phyloP scores from a whole-genome alignment of 2,329 filamentous ascomycete genomes.

The Hypoxylon sp. region DNA sequence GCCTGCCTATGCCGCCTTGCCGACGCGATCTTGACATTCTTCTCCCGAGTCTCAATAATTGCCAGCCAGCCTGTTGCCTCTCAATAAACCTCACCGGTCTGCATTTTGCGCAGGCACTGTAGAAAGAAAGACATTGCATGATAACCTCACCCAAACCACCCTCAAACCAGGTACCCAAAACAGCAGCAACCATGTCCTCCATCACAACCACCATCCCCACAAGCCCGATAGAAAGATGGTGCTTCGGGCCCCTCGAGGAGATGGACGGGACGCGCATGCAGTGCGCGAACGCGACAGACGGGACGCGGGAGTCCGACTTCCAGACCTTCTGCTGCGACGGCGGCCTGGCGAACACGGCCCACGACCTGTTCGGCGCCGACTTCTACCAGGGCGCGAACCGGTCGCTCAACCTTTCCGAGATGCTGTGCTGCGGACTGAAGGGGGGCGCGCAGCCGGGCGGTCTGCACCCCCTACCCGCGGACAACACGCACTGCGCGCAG shows the following conservation, averaged over 20 bases:
- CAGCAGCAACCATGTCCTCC: conserved; percentile 19
- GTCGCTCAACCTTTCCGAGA: conserved; percentile 21
- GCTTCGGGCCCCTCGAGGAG: neutral
- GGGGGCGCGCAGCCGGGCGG: conserved; percentile 18
- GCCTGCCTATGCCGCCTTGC: no score
- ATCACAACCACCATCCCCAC: conserved; percentile 30
- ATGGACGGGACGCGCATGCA: conserved; percentile 11
- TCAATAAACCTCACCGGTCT: no score
- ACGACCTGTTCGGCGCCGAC: conserved; percentile 15
- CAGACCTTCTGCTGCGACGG: conserved; percentile 36
- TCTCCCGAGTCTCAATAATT: no score
- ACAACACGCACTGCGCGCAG: conserved; percentile 15
- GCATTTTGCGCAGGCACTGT: no score
- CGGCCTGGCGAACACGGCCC: conserved; percentile 17
- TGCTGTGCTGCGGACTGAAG: conserved; percentile 27
- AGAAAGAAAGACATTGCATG: no score
- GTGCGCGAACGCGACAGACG: conserved; percentile 20
- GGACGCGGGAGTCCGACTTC: conserved; percentile 19
- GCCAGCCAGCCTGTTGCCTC: no score
- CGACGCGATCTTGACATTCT: no score
- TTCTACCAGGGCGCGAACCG: conserved; percentile 1
- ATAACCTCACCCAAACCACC: no score
- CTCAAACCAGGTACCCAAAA: no score
- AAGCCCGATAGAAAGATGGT: conserved; percentile 23
- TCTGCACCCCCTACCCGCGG: conserved; percentile 5